Evolutionary conservation across 805 yeast species (phyloP).

Genomic region (Saccharomyces paradoxus): DNA sequence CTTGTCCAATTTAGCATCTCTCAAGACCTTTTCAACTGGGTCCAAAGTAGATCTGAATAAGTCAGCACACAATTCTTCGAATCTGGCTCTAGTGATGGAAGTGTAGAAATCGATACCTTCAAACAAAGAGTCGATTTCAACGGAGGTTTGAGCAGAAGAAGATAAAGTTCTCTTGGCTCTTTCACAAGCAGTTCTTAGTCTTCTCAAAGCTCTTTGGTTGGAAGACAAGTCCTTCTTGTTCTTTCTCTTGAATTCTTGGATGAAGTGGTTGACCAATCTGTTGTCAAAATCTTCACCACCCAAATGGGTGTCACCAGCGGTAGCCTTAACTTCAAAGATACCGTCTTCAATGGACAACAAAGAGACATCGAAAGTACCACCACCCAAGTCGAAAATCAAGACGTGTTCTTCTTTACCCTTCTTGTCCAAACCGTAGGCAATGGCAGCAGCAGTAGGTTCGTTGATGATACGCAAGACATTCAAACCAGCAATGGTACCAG

Average conservation of each 20-base stretch:
- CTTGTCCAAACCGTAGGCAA: conserved; percentile 82
- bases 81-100: conserved; percentile 93
- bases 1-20: conserved; percentile 86
- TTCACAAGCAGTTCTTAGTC: conserved; percentile 97
- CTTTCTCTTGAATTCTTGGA: conserved; percentile 91
- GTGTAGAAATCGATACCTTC: conserved; percentile 97
- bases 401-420: conserved; percentile 71
- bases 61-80: conserved; percentile 92
- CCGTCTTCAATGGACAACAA: conserved; percentile 86
- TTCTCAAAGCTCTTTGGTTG: conserved; percentile 93
- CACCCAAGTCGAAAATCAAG: conserved; percentile 89
- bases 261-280: conserved; percentile 87
- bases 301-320: conserved; percentile 69
- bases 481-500: conserved; percentile 87
- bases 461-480: conserved; percentile 85
- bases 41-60: conserved; percentile 86
- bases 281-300: conserved; percentile 98
- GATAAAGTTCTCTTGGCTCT: conserved; percentile 96
- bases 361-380: conserved; percentile 96
- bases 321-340: conserved; percentile 90
- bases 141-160: conserved; percentile 88
- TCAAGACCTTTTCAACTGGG: conserved; percentile 91
- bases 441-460: conserved; percentile 93
- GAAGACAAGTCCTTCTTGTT: conserved; percentile 82
- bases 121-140: conserved; percentile 87